These are phyloP conservation scores for Beta macrorhiza DNA, from an alignment of 179 eudicot genomes.

Conservation along the genomic window DNA sequence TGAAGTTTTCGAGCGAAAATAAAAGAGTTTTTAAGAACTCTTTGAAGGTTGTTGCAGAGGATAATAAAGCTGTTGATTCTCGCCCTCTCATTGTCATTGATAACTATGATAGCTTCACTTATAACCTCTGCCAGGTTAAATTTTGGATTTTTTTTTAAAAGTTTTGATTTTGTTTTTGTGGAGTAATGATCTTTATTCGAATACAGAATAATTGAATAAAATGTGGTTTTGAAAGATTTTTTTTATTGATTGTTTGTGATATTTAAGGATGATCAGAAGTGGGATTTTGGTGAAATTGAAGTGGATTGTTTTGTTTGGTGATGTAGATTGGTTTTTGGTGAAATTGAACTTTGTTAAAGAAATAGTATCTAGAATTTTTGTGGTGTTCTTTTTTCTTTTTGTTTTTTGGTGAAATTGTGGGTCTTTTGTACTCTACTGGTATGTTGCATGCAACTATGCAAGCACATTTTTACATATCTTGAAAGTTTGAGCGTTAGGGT, in stretches of 20 bases:
- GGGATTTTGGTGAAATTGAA: neutral
- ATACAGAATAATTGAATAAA: neutral
- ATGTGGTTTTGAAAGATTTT: neutral
- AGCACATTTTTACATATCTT: neutral
- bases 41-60: constrained; percentile 27
- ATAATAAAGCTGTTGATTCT: constrained; percentile 21
- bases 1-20: constrained; percentile 19
- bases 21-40: constrained; percentile 1
- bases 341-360: neutral
- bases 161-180: neutral
- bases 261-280: neutral
- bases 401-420: no score
- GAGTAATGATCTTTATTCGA: neutral
- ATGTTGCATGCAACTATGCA: neutral
- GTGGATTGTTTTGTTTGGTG: no score
- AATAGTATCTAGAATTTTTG: neutral
- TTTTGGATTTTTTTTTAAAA: neutral
- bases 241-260: neutral
- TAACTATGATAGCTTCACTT: constrained; percentile 95
- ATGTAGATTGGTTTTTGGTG: neutral
- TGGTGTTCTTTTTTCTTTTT: neutral
- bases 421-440: neutral
- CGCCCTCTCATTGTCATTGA: constrained; percentile 79
- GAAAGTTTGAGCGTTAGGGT: neutral
- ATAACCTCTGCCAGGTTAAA: constrained; percentile 86